These are phyloP conservation scores for Hamamelis virginiana DNA, from an alignment of 164 flowering plant species.

Conservation along the genomic window DNA sequence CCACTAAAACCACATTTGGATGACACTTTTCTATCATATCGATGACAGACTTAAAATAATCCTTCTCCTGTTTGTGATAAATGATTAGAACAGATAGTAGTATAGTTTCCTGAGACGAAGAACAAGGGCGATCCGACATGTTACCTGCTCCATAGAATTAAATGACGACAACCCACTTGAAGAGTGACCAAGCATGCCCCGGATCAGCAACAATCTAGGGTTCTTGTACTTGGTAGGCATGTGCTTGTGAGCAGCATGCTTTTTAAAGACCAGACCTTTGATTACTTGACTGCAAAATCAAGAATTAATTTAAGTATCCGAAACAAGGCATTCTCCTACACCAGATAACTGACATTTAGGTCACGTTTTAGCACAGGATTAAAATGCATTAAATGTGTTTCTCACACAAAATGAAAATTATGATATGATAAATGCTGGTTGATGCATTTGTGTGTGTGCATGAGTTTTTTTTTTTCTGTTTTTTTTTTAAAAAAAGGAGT, in stretches of 20 bases:
- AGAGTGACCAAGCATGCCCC: conserved; percentile 71
- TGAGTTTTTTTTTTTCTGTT: no score
- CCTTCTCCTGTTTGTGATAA: conserved; percentile 50
- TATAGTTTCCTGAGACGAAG: neutral
- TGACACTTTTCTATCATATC: conserved; percentile 65
- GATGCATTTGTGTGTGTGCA: no score
- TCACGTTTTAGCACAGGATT: neutral
- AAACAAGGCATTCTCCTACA: neutral
- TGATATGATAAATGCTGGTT: no score
- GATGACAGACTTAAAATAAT: conserved; percentile 41
- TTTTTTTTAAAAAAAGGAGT: no score
- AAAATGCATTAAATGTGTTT: no score
- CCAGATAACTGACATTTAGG: neutral
- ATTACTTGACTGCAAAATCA: conserved; percentile 66
- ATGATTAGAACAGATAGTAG: conserved; percentile 17
- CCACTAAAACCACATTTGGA: conserved; percentile 88
- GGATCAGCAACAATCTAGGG: conserved; percentile 72
- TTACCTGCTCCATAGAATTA: conserved; percentile 71
- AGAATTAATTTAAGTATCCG: neutral
- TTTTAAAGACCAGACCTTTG: conserved; percentile 88
- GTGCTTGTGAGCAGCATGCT: conserved; percentile 89
- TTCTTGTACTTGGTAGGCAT: conserved; percentile 72
- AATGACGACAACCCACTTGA: conserved; percentile 71
- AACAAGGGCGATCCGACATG: neutral
- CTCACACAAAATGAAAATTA: no score